These are phyloP conservation scores for Penicillium sp. DNA, from an alignment of 2,329 filamentous ascomycete genomes.

Conservation along the genomic window DNA sequence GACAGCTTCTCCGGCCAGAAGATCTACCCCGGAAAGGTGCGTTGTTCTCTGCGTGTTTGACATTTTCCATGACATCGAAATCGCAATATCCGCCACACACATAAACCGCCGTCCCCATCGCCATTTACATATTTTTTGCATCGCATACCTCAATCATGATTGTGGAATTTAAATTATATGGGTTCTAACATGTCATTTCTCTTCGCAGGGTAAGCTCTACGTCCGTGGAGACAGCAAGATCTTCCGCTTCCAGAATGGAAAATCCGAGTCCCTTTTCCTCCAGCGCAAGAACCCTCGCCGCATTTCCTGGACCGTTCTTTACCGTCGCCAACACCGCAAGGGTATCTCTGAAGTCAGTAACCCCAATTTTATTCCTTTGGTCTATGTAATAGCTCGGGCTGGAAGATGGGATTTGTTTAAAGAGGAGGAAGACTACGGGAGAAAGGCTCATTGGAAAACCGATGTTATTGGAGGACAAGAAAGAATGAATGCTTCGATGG, in stretches of 20 bases:
- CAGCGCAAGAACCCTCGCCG: conserved; percentile 99
- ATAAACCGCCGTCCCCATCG: not conserved
- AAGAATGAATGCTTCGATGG: conserved; percentile 12
- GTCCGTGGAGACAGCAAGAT: conserved; percentile 99
- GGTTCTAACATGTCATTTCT: conserved; percentile 22
- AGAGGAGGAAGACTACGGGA: conserved; percentile 15
- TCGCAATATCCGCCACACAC: not conserved
- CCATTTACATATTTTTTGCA: not conserved
- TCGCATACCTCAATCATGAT: too few species aligned
- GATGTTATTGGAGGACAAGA: conserved; percentile 5
- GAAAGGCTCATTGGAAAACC: conserved; percentile 16
- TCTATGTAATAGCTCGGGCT: not conserved
- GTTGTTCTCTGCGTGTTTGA: conserved; percentile 27
- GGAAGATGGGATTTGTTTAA: not conserved
- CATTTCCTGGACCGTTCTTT: conserved; percentile 97
- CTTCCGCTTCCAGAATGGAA: conserved; percentile 99
- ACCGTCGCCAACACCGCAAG: conserved; percentile 99
- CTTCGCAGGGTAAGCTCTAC: conserved; percentile 91
- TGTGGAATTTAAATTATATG: not conserved
- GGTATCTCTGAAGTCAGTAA: conserved; percentile 97
- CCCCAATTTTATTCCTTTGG: conserved; percentile 17
- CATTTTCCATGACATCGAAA: not conserved
- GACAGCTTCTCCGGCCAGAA: conserved; percentile 73
- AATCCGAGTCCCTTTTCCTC: conserved; percentile 99
- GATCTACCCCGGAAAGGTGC: conserved; percentile 77